Base-by-base conservation (phyloP, 768 basidiomycete species). In the Mycena rosella region DNA sequence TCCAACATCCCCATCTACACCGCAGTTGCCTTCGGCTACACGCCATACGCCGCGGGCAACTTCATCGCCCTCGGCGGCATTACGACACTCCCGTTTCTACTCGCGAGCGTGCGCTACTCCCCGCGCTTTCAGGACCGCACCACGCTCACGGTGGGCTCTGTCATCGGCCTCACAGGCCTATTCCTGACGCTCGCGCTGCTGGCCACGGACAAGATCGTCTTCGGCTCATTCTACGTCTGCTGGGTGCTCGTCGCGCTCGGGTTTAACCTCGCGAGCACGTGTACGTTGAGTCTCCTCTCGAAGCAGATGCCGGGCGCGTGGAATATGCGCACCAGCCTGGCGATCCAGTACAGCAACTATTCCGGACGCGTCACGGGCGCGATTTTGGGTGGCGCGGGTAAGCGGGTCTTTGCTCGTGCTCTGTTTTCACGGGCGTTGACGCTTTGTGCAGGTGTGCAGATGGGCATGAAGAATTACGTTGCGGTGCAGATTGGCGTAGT, bases 251-350 rank as follows among this genome's bases (percentile, higher is more conserved):
- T 91, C 26, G 90, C 91, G 27, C 81, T 91, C 6, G 91, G 91
- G 1, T 92, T 92, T 81, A 92, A 92, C 76, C 79, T 92, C 14
- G 86, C 89, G n/a, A 89, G 85, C 69, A 91, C 89, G 2, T 87
- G 88, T 62, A 91, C 91, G 34, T 79, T 91, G 67, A 89, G 88
- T 63, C 74, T 91, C 61, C 77, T 92, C 29, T 89, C 87, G 67
- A 92, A 93, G 76, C 90, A 90, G 75, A 81, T 92, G 32, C 90
- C 91, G 2, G 81, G 83, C 8, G 77, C 79, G 63, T 91, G 88
- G 88, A 91, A 90, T 72, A 81, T 82, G 29, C 80, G 82, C 29
- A 82, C 82, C n/a, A 86, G 84, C 36, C 76, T 90, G 75, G 84
- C 80, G 9, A 88, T 92, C 47, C 91, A 91, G 74, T 92, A 89